Evolutionary conservation across 352 stramenopile species (phyloP).

Genomic region (Salisapilia sapeloensis): DNA sequence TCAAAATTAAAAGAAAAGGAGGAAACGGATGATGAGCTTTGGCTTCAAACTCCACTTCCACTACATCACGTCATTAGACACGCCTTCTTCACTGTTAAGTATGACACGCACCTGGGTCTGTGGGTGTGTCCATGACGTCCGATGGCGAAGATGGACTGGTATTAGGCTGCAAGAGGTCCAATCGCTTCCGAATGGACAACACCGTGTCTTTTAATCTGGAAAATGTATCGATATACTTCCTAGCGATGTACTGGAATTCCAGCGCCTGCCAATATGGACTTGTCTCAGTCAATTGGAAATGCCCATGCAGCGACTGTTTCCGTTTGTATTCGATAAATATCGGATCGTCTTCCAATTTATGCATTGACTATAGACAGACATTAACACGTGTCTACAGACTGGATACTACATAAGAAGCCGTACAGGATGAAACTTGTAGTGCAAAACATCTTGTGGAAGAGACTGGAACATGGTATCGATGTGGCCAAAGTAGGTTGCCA

Average conservation of each 20-base stretch:
- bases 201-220: constrained; percentile 25
- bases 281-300: constrained; percentile 10
- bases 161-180: too few species aligned
- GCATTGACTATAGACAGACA: too few species aligned
- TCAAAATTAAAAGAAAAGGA: constrained; percentile 48
- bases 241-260: constrained; percentile 51
- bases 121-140: constrained; percentile 45
- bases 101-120: background rate
- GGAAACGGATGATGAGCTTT: constrained; percentile 67
- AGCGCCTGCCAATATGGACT: constrained; percentile 27
- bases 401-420: too few species aligned
- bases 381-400: too few species aligned
- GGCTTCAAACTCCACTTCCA: constrained; percentile 75
- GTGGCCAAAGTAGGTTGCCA: constrained; percentile 26
- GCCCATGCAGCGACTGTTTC: constrained; percentile 4
- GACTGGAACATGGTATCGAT: constrained; percentile 33
- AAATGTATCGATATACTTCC: constrained; percentile 47
- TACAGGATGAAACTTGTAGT: constrained; percentile 33
- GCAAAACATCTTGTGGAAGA: constrained; percentile 38
- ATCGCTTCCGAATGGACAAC: constrained; percentile 26
- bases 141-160: constrained; percentile 12
- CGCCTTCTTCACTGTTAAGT: constrained; percentile 3
- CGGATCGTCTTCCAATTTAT: constrained; percentile 46
- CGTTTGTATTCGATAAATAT: constrained; percentile 4
- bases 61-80: constrained; percentile 20